These are phyloP conservation scores for Eimeria sp. DNA, from an alignment of 169 alveolate genomes.

Conservation along the genomic window DNA sequence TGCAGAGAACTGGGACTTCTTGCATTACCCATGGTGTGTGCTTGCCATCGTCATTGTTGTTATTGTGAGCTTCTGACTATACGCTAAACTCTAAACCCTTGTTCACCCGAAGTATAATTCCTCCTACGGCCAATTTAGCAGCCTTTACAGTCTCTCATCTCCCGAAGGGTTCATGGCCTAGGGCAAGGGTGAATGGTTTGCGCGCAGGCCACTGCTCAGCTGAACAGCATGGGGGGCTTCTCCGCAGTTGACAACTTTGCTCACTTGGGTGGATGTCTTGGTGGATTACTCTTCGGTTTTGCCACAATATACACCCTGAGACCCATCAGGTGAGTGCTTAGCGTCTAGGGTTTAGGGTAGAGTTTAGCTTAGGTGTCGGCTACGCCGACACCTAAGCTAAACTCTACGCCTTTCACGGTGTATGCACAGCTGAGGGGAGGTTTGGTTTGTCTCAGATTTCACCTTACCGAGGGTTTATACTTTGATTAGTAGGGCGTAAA, in stretches of 20 bases:
- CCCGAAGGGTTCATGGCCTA: constrained; percentile 16
- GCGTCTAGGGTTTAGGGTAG: background rate
- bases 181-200: background rate
- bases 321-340: constrained; percentile 38
- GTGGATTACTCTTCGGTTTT: constrained; percentile 34
- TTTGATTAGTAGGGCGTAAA: background rate
- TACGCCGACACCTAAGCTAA: too few species aligned
- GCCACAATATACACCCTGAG: constrained; percentile 49
- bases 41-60: constrained; percentile 35
- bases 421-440: background rate
- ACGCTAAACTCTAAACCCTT: constrained; percentile 1
- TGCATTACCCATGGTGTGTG: constrained; percentile 41
- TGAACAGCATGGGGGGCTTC: constrained; percentile 49
- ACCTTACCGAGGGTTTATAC: background rate
- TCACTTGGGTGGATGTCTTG: constrained; percentile 51
- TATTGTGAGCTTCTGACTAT: constrained; percentile 11
- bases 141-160: background rate
- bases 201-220: constrained; percentile 42
- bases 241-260: constrained; percentile 51
- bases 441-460: background rate
- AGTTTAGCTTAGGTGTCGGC: background rate
- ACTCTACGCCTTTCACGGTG: background rate
- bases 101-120: background rate
- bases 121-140: background rate
- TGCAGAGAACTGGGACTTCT: constrained; percentile 48